Evolutionary conservation across 352 stramenopile species (phyloP), one percentile per base, ranked within the genome.

Genomic region (Pythium sukuiense): DNA sequence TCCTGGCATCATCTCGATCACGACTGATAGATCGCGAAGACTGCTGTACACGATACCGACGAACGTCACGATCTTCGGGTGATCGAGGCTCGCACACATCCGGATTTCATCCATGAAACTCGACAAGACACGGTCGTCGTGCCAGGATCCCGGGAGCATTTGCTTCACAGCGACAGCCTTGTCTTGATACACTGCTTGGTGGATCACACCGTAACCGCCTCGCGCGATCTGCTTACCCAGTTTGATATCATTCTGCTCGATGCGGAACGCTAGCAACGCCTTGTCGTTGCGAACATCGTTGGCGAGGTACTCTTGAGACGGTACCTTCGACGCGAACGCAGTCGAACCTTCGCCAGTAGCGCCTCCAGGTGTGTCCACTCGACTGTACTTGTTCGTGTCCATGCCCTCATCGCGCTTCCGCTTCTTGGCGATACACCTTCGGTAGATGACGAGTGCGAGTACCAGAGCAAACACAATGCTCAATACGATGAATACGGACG

Each of bases 81-180:
- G 70, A 26, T 70, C 61, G 12, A 76, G 32, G 24, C 54, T 66
- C 6, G 70, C 61, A 55, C 70, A 73, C 59, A 76, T 64, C 16
- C 67, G 61, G 45, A 76, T 76, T 57, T 76, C 70, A 30, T 67
- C 59, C 67, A 73, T 71, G 37, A 76, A 76, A 59, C 33, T 75
- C 59, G 24, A 24, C 30, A 55, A 60, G 18, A 33, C 29, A 29
- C 24, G 14, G 46, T 68, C 62, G 20, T 71, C 63, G 7, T 56
- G 63, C 7, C 64, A 55, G 43, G 43, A 64, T 20, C 67, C 69
- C 13, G 11, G 39, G 5, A 50, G 59, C 9, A 66, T 11, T 35
- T 66, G 59, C 59, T 66, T 66, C 1, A 59, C 20, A 6, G 49
- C 59, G 24, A 66, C 59, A 6, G 14, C 14, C 3, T 29, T 9